Base-by-base conservation (phyloP, 768 basidiomycete genomes). In the Naganishia vaughanmartiniae region DNA sequence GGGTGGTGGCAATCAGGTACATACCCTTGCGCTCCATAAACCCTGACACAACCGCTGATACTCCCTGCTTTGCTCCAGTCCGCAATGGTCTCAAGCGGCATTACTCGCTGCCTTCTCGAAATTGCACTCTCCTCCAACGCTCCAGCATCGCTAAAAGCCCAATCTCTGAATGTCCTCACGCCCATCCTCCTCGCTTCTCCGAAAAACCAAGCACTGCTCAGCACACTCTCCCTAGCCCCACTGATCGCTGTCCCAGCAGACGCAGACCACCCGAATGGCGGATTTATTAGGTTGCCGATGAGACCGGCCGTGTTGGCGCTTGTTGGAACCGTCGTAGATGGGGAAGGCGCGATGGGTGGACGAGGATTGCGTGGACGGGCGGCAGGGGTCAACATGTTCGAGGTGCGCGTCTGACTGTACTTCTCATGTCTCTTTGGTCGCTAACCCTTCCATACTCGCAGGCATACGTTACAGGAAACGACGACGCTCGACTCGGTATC, bases 111-210 rank as follows among this genome's bases (percentile, higher is more conserved):
- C 80, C 85, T 98, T 31, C 80, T 93, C 19, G 95, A 99, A 79
- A 83, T 94, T 5, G 90, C 90, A 0, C 85, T 98, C 34, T 89
- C 94, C 11, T 94, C 92, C n/a, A 98, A 98, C 80, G 90, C 91
- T 2, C 95, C 96, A 0, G 89, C 91, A 3, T 74, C 84, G 7
- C 82, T 98, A 56, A 98, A 99, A 83, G 89, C 89, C 4, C 91
- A 93, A 85, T 84, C 87, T 12, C 81, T 90, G 31, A 85, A 84
- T 67, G 83, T 88, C 19, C 84, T 90, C n/a, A 86, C 88, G 74
- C 76, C 84, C 80, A 75, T 87, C 83, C 75, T 89, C 86, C 76
- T 89, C 87, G 74, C 57, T 81, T 97, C 74, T 84, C 88, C 60
- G 83, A 88, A 73, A 80, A 94, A 76, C 83, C 87, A 73, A 78